Evolutionary conservation across 352 stramenopile species (phyloP), one percentile per base, ranked within the genome.

Genomic region (Peronospora belbahrii): DNA sequence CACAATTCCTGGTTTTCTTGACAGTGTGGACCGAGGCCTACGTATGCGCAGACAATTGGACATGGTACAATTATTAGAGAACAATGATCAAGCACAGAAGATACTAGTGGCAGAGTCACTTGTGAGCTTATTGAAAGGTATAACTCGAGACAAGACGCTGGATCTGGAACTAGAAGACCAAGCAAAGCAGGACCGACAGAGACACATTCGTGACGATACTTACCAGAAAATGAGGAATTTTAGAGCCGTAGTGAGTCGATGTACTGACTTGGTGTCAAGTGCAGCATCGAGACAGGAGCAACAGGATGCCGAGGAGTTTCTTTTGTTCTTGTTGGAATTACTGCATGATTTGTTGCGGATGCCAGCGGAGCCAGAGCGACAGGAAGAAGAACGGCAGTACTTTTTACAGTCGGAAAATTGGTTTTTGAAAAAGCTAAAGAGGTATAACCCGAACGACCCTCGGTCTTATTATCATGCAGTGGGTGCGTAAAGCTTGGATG

Each of bases 301-400:
- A 30, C 77, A 92, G 37, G 80, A 92, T 42, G 80, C 80, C 1
- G 77, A 92, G 56, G 74, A 91, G 36, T 78, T 87, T 44, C 56
- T 91, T 27, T 73, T 71, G 0, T 83, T 85, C 24, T 36, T 91
- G 13, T 49, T 91, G 30, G 75, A 91, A 48, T 45, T 82, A 9
- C 48, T 88, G 6, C 71, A 88, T 39, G 74, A 84, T 5, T 31
- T 83, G n/a, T 25, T 84, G 17, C 65, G 45, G 11, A 32, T 46
- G 19, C 36, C 61, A 28, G 43, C 42, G 6, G 46, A 64, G 20
- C 46, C 46, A 2, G 28, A 50, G 6, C 33, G 41, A 20, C 51
- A 22, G 2, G 51, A 58, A 24, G 52, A 70, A n/a, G 50, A 65
- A 38, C 44, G 23, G 1, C 42, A 48, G 10, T 54, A 63, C 18